Evolutionary conservation across 345 rosid species (phyloP).

Genomic region (Chamaenerion angustifolium): DNA sequence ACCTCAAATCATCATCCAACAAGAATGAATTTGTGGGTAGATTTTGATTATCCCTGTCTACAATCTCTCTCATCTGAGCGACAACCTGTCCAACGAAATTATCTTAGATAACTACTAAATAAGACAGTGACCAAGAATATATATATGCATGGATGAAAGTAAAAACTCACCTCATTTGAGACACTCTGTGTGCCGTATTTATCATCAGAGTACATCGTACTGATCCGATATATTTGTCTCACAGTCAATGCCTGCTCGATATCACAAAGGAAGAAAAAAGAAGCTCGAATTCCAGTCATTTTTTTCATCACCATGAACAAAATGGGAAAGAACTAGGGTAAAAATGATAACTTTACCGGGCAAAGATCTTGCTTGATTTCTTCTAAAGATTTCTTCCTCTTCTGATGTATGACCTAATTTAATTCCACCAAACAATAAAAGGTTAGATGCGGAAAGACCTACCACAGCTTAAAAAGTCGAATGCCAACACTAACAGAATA

Average conservation of each 20-base stretch:
- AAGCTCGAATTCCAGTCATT: not conserved
- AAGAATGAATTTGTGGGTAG: constrained; percentile 78
- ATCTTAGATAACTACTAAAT: constrained; percentile 2
- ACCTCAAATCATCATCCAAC: constrained; percentile 86
- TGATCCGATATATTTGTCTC: constrained; percentile 89
- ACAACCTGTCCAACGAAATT: constrained; percentile 40
- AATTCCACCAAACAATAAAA: no score
- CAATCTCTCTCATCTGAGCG: constrained; percentile 67
- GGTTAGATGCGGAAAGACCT: no score
- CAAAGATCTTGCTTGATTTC: constrained; percentile 90
- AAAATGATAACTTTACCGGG: constrained; percentile 39
- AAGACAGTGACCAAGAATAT: constrained; percentile 3
- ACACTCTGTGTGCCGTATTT: constrained; percentile 97
- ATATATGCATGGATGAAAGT: constrained; percentile 1
- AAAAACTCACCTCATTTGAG: constrained; percentile 65
- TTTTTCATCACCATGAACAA: not conserved
- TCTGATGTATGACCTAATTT: constrained; percentile 61
- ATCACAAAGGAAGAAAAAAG: not conserved
- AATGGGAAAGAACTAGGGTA: not conserved
- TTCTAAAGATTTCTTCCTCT: constrained; percentile 76
- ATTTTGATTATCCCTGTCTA: constrained; percentile 75
- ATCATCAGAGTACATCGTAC: constrained; percentile 99
- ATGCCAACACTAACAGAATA: no score
- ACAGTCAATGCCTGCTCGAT: constrained; percentile 64
- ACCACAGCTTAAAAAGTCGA: no score